Percentiles rank a stretch among this genome's conserved stretches.
phyloP scores from a whole-genome alignment of 495 filamentous ascomycete genomes.

The Talaromyces liani region DNA sequence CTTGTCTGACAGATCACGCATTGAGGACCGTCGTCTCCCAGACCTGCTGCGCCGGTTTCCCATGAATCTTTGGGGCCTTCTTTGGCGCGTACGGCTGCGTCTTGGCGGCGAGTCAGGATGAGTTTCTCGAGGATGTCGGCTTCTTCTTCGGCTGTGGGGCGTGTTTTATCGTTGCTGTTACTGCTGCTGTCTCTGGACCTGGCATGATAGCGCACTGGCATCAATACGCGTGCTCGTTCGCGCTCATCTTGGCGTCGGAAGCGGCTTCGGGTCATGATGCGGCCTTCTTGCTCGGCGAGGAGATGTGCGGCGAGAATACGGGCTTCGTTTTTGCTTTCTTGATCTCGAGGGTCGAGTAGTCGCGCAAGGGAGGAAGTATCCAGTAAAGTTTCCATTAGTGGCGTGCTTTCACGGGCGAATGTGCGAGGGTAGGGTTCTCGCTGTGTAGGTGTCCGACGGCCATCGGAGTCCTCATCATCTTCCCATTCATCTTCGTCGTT shows the following conservation, averaged over 20 bases:
- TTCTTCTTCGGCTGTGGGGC: constrained; percentile 63
- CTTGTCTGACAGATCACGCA: constrained; percentile 89
- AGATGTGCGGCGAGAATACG: constrained; percentile 77
- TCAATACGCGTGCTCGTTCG: constrained; percentile 59
- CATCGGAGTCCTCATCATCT: constrained; percentile 39
- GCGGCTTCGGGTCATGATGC: constrained; percentile 73
- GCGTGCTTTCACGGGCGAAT: constrained; percentile 49
- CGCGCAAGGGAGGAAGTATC: constrained; percentile 62
- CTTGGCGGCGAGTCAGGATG: constrained; percentile 55
- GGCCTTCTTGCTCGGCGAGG: constrained; percentile 36
- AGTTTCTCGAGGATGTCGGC: constrained; percentile 72
- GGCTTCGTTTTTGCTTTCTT: constrained; percentile 74
- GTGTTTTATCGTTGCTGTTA: constrained; percentile 21
- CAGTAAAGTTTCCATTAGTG: constrained; percentile 54
- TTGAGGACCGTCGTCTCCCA: constrained; percentile 69
- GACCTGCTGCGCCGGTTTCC: constrained; percentile 59
- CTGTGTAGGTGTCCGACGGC: constrained; percentile 74
- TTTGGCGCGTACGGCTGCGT: constrained; percentile 13
- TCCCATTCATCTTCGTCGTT: constrained; percentile 49
- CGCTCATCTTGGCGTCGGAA: constrained; percentile 59
- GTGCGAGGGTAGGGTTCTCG: constrained; percentile 30
- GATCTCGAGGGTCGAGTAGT: constrained; percentile 74
- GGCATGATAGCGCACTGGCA: constrained; percentile 26
- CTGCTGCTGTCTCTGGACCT: constrained; percentile 8
- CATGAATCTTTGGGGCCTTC: constrained; percentile 37